Evolutionary conservation across 768 basidiomycete species (phyloP), one percentile per base, ranked within the genome.

Genomic region (Solioccasus polychromus): DNA sequence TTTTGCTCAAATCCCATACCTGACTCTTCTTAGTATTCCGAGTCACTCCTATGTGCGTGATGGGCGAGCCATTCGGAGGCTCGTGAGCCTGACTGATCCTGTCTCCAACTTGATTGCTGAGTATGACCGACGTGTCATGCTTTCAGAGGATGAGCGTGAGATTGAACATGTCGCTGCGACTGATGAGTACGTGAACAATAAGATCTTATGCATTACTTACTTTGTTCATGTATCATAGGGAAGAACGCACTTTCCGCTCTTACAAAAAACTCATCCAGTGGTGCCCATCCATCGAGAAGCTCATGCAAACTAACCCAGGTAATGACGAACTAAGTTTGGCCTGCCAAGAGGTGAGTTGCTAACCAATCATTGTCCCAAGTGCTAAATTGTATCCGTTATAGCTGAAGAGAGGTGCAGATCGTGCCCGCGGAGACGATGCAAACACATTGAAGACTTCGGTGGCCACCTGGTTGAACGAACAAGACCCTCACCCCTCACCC

Each of bases 391-490:
- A n/a, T 35, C 15, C 32, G 3, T 28, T 25, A n/a, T 30, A 59
- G 55, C 22, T 57, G n/a, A 39, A 47, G 18, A 46, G 39, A 31
- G 58, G 55, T 6, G 42, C 46, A 2, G 48, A 57, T 35, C 20
- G 35, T 1, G 55, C 55, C 2, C 26, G 26, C 1, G 48, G 50
- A 2, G 55, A 59, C 5, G 55, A 59, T 6, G 26, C 45, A 1
- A 31, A 32, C 7, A 35, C 0, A 0, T 12, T 59, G 44, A 59
- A 59, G 39, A 3, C 3, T 0, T 7, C 14, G 0, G 34, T 54
- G 0, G 44, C 24, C 3, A 19, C 8, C 1, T 59, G 55, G 58
- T 12, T 59, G 7, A 54, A 47, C 2, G 26, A 35, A 12, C 35
- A 34, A 1, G 3, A 12, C 1, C 50, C 47, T 3, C 29, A 19